Base-by-base conservation (phyloP, 441 rosid genomes). In the Theobroma grandiflorum region DNA sequence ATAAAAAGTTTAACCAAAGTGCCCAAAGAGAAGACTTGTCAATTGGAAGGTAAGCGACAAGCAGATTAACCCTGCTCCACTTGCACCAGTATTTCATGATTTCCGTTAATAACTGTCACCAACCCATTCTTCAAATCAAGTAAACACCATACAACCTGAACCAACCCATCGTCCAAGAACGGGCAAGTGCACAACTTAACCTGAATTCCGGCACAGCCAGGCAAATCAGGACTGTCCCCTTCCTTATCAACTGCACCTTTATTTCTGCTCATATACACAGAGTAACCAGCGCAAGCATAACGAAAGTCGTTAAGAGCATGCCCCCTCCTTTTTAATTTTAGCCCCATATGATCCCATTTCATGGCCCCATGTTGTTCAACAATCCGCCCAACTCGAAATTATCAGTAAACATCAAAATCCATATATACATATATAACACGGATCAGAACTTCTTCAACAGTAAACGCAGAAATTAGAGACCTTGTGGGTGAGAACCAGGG, bases 231-330 rank as follows among this genome's bases (percentile, higher is more conserved):
- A 80, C 81, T 85, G 8, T 82, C 18, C 14, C 71, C 87, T 76
- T 80, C 87, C 77, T 90, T 83, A 50, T 85, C 83, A 26, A 85
- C 57, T n/a, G 89, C 68, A 5, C 64, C 85, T 47, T 87, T 87
- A 52, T 86, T 85, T 2, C 79, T 82, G 74, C 73, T 87, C 80
- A 79, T 63, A 75, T 81, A 88, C 26, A 87, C 85, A 1, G 93
- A 91, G 82, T 88, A 90, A 7, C 95, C 97, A 82, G 88, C 87
- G 84, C 97, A 93, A 50, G 82, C 91, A 82, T 91, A 93, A 73
- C 88, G 88, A 81, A 93, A 90, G 64, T 87, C 90, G 16, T 77
- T 14, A 74, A 89, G 78, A n/a, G 78, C 55, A 50, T 88, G 62
- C 8, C 91, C 89, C 12, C 88, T 90, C 85, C 84, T 83, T 88